Base-by-base conservation (phyloP, 2,329 filamentous ascomycete species). In the Alternaria alternata region DNA sequence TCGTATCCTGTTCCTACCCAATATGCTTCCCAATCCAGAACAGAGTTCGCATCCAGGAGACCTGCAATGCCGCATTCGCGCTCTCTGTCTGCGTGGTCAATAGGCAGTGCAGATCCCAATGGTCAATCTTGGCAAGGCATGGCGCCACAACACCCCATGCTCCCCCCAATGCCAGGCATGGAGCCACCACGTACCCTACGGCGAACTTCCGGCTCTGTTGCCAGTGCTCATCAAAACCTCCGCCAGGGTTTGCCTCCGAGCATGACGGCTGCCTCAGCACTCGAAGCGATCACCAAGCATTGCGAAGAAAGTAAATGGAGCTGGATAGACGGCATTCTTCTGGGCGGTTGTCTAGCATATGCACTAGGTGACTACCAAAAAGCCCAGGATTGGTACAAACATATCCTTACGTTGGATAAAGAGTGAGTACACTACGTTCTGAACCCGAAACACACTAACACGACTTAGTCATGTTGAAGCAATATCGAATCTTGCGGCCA, bases 311-410 rank as follows among this genome's bases (percentile, higher is more conserved):
- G 81, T 44, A 75, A 75, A 38, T 79, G 77, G 77, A 74, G 69
- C 53, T 99, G 95, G 95, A 86, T 93, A 54, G 94, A 98, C 74
- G 95, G 95, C 2, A 94, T 98, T 83, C 83, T 98, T 39, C 83
- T 98, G 7, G 93, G 91, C 39, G 95, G 95, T 2, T 98, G 95
- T 79, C 83, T 99, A 59, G 90, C 94, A 51, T 98, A 98, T 80
- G 94, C 92, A 7, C 81, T 98, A 14, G 92, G 93, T 63, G 89
- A 92, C 73, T 96, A 95, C 74, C 86, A 91, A 63, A 90, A 92
- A 64, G 90, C 91, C 16, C 78, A 91, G 47, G 85, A 88, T 61
- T 93, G 89, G 89, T 94, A 93, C 76, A 87, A 85, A 60, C 88
- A 89, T 68, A 88, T 90, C 47, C 79, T 90, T 36, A 82, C 82